Percentiles rank a stretch among this genome's conserved stretches.
Conservation (phyloP, 306 rosid genomes). For the Citrullus amarus region DNA sequence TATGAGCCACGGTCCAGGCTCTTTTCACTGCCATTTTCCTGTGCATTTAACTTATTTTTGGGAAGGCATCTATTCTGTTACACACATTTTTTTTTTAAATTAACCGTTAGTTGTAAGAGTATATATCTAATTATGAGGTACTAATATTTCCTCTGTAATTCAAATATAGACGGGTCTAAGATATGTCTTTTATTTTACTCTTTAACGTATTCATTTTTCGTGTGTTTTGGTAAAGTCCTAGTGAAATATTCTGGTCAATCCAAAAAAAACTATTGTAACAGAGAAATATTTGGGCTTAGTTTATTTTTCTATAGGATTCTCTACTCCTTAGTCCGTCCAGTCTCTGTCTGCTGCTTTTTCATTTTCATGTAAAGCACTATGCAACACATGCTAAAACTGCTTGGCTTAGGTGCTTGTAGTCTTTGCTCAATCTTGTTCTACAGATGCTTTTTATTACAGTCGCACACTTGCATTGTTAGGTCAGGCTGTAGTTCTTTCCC, state of each 20-base stretch:
- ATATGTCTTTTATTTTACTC: neutral
- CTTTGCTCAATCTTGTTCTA: neutral
- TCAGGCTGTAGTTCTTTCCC: neutral
- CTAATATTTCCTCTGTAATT: neutral
- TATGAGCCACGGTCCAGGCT: neutral
- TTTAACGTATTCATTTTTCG: neutral
- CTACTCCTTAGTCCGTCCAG: neutral
- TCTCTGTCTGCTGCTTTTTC: neutral
- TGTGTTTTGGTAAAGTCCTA: neutral
- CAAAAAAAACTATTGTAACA: neutral
- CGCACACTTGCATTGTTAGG: neutral
- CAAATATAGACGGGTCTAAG: neutral
- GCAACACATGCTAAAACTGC: neutral
- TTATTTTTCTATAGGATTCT: neutral
- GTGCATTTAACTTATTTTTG: neutral
- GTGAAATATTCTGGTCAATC: neutral
- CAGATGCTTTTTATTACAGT: neutral
- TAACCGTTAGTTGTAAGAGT: neutral
- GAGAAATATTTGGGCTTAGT: neutral
- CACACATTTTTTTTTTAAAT: neutral
- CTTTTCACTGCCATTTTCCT: neutral
- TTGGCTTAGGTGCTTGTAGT: neutral
- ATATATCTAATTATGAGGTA: neutral
- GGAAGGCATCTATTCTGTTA: neutral
- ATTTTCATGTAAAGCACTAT: neutral